Conservation (phyloP, 2,329 filamentous ascomycete genomes). For the Colletotrichum lupini region DNA sequence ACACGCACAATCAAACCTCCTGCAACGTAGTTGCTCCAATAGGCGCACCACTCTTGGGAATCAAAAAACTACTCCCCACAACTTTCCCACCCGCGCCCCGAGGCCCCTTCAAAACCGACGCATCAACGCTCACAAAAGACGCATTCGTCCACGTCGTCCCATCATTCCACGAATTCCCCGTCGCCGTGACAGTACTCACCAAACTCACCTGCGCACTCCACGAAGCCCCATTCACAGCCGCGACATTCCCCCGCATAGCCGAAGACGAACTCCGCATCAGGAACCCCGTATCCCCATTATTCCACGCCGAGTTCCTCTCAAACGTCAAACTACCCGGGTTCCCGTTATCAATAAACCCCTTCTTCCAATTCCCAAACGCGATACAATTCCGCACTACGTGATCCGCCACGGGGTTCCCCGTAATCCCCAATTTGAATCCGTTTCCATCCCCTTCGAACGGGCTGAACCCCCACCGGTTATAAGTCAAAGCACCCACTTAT, state of each 20-base stretch:
- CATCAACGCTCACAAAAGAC: slow-evolving; percentile 50
- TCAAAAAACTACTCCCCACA: slow-evolving; percentile 51
- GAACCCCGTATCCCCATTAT: slow-evolving; percentile 55
- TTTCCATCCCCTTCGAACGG: slow-evolving; percentile 58
- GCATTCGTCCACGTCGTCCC: slow-evolving; percentile 49
- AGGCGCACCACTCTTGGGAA: slow-evolving; percentile 47
- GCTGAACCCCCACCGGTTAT: slow-evolving; percentile 54
- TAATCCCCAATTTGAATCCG: slow-evolving; percentile 57
- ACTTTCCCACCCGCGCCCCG: slow-evolving; percentile 50
- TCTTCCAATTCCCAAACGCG: slow-evolving; percentile 53
- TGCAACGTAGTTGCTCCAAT: slow-evolving; percentile 50
- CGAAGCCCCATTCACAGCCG: slow-evolving; percentile 46
- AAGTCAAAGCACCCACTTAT: too few species aligned
- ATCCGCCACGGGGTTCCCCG: slow-evolving; percentile 51
- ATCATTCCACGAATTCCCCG: slow-evolving; percentile 54
- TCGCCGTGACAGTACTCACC: slow-evolving; percentile 39
- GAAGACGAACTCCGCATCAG: slow-evolving; percentile 49
- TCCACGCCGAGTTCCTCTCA: slow-evolving; percentile 57
- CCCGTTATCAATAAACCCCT: slow-evolving; percentile 59
- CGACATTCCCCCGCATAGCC: slow-evolving; percentile 51
- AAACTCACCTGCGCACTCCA: slow-evolving; percentile 39
- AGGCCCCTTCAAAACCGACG: slow-evolving; percentile 47
- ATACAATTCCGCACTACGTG: slow-evolving; percentile 56
- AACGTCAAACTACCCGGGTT: slow-evolving; percentile 53
- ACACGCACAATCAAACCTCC: not conserved